Evolutionary conservation across 257 asterid species (phyloP).

Genomic region (Avicennia marina): DNA sequence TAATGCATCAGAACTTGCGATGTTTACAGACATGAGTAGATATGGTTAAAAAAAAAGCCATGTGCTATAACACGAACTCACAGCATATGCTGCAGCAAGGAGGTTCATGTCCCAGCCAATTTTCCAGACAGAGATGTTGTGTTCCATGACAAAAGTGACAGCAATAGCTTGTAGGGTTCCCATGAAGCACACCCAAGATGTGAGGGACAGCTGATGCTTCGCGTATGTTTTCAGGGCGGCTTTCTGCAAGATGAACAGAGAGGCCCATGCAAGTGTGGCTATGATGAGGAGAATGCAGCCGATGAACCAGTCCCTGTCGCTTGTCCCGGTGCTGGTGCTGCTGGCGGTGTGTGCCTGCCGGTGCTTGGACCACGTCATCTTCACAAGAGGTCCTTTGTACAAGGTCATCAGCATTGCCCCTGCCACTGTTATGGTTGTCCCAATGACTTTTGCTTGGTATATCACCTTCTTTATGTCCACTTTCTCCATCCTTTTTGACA

Average conservation of each 20-base stretch:
- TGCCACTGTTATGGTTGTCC: slow-evolving; percentile 57
- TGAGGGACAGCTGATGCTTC: slow-evolving; percentile 66
- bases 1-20: too few species aligned
- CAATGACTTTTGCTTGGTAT: slow-evolving; percentile 71
- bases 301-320: slow-evolving; percentile 69
- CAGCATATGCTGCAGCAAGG: slow-evolving; percentile 89
- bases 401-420: slow-evolving; percentile 88
- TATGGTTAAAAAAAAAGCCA: too few species aligned
- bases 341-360: slow-evolving; percentile 17
- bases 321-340: slow-evolving; percentile 13
- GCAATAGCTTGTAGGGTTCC: slow-evolving; percentile 81
- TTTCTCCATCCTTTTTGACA: slow-evolving; percentile 64
- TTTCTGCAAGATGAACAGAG: slow-evolving; percentile 66
- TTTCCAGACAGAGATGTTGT: slow-evolving; percentile 47
- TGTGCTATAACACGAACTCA: too few species aligned
- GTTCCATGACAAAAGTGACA: slow-evolving; percentile 71
- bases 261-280: slow-evolving; percentile 85
- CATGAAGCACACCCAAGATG: slow-evolving; percentile 58
- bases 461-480: slow-evolving; percentile 61
- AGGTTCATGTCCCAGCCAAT: slow-evolving; percentile 86
- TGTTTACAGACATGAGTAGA: too few species aligned
- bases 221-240: slow-evolving; percentile 48
- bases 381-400: slow-evolving; percentile 70
- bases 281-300: slow-evolving; percentile 74
- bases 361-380: slow-evolving; percentile 55